Conservation (phyloP, 257 asterid species). For the Forsythia viridissima region DNA sequence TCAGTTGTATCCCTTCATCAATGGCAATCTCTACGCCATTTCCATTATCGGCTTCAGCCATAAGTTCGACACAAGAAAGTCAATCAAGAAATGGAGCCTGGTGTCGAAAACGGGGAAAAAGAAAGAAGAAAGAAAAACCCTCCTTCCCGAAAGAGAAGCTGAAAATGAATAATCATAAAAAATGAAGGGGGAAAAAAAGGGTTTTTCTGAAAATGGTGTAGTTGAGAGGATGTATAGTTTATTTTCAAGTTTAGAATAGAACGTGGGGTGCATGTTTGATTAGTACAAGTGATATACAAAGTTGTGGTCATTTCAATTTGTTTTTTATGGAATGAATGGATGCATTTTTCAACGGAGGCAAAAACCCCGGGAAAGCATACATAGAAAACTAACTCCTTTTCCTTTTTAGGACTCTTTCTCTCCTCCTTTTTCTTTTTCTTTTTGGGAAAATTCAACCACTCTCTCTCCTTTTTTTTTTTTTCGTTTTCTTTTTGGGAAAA, state of each 20-base stretch:
- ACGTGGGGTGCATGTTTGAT: conserved; percentile 61
- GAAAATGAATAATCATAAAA: neutral
- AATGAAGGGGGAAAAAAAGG: conserved; percentile 21
- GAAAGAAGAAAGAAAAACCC: conserved; percentile 21
- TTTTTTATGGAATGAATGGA: conserved; percentile 29
- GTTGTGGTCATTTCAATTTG: too few relatives aligned
- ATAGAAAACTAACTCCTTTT: conserved; percentile 37
- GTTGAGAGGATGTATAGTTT: conserved; percentile 15
- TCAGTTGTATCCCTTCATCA: conserved; percentile 26
- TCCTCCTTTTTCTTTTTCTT: neutral
- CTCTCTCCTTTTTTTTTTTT: too few relatives aligned
- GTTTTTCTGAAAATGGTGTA: conserved; percentile 30
- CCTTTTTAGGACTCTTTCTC: neutral
- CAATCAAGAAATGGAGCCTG: neutral
- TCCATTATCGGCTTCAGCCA: conserved; percentile 29
- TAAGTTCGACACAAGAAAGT: neutral
- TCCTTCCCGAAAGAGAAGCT: conserved; percentile 9
- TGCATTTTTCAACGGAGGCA: conserved; percentile 30
- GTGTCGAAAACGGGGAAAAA: conserved; percentile 1
- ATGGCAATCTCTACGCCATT: conserved; percentile 25
- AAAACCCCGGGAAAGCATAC: conserved; percentile 51
- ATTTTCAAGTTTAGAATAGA: conserved; percentile 17
- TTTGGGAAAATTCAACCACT: neutral
- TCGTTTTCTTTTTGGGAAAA: too few relatives aligned
- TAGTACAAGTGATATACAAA: neutral